These are phyloP conservation scores for Chlamydomonas reinhardtii DNA, from an alignment of 163 green algal species.

Conservation along the genomic window DNA sequence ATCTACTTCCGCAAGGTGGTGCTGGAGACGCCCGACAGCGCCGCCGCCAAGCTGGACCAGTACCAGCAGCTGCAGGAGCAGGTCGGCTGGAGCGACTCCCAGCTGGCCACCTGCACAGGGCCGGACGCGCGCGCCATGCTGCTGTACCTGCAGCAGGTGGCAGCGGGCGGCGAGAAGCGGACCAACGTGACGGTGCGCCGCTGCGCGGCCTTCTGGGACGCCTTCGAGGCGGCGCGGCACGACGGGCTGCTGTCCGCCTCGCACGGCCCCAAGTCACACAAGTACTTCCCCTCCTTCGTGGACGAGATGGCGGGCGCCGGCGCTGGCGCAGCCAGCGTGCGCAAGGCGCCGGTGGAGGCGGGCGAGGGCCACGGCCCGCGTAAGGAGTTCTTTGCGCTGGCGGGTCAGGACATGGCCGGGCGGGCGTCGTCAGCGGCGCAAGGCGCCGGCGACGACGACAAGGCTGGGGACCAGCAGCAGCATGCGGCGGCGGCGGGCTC, in stretches of 20 bases:
- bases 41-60: constrained; percentile 38
- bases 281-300: constrained; percentile 62
- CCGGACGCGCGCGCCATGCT: constrained; percentile 48
- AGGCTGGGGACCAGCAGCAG: constrained; percentile 23
- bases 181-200: constrained; percentile 35
- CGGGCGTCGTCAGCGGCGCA: neutral
- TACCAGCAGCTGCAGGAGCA: constrained; percentile 52
- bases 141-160: constrained; percentile 52
- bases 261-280: constrained; percentile 21
- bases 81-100: constrained; percentile 40
- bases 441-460: neutral
- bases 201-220: constrained; percentile 52
- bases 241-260: constrained; percentile 34
- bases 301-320: constrained; percentile 24
- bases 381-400: constrained; percentile 76
- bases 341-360: constrained; percentile 56
- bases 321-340: neutral
- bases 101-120: constrained; percentile 44
- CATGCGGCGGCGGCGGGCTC: neutral
- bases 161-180: constrained; percentile 30
- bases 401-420: constrained; percentile 45
- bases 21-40: constrained; percentile 38
- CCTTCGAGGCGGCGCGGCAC: constrained; percentile 46
- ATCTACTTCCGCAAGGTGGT: constrained; percentile 55
- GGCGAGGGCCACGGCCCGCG: constrained; percentile 77